Evolutionary conservation across 75 land plant genomes (phyloP), one percentile per base, ranked within the genome.

Genomic region (Isoetes taiwanensis): DNA sequence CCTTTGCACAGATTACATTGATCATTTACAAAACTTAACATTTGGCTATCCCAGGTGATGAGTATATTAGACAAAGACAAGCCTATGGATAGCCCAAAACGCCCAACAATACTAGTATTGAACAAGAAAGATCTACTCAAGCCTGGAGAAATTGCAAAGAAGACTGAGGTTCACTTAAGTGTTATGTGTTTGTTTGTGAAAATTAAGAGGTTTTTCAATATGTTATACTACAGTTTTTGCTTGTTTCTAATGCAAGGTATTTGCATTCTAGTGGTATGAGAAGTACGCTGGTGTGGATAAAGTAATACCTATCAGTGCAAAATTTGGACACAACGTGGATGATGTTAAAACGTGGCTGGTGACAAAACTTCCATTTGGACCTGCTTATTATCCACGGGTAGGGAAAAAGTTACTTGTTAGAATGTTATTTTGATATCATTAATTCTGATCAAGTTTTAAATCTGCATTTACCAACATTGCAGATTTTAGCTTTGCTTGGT

Each of bases 231-330:
- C 17, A 48, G 16, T n/a, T 48, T 16, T 9, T 17, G 52, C 9
- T 21, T 16, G n/a, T 48, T 5, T 5, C 5, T 48, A 5, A 48
- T 5, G 52, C 6, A 6, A n/a, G 52, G n/a, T 9, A 10, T 1
- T 67, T 14, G 10, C 16, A 10, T 24, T 5, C 38, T 53, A 93
- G 98, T 93, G 98, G 98, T 93, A 88, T 72, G 79, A 84, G 65
- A 77, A 84, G 46, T 72, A 72, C 52, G 73, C 78, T 20, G 72
- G 77, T 58, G 80, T 76, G 46, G 86, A 84, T 62, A 83, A 87
- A 58, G 83, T 93, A 33, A 75, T 93, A 54, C 82, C 98, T 39
- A 81, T 88, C 34, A 93, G 98, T 88, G 96, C 98, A 16, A 93
- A 88, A 59, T 85, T 61, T 73, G 90, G 98, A 6, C 76, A 78